Base-by-base conservation (phyloP, 768 basidiomycete species). In the Psilocybe azurescens region DNA sequence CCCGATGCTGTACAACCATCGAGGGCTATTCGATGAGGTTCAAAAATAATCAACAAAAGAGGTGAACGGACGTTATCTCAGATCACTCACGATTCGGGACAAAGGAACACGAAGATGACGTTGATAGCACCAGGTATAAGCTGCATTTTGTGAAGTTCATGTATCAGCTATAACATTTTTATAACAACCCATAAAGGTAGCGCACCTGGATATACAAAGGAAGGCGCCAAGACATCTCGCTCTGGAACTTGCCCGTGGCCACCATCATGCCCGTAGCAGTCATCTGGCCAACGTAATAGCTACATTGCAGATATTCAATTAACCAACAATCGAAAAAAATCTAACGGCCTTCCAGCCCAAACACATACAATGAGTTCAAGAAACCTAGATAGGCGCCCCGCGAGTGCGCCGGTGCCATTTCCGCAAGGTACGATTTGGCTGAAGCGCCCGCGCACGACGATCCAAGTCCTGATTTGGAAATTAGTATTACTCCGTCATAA, bases 231-330 rank as follows among this genome's bases (percentile, higher is more conserved):
- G 82, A 78, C 69, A 73, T 69, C 2, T 84, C 75, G 53, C 67
- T 80, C 10, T 68, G 41, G 61, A 71, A 80, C 59, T 72, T 75
- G 10, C 82, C 83, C 16, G 81, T 84, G 1, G 81, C 72, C 11
- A 86, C 81, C 77, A 84, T 81, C 80, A 86, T 83, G 3, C 84
- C 85, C 16, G 80, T 81, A 1, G 84, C 85, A 30, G 78, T 70
- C 70, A 86, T 84, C 66, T 85, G 84, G 9, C 84, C 85, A 44
- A 84, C 76, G 66, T 84, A 83, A 67, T 76, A 83, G 68, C 81
- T 83, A 53, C 36, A 28, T 11, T 24, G 28, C 6, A 33, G 60
- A 53, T 24, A 24, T 24, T 14, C 36, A 36, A 39, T 9, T 4
- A 28, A 58, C 41, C n/a, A 51, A 10, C 14, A 52, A 14, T 6